A percentile compares a stretch with the other conserved stretches of the same genome.
Evolutionary conservation across 768 basidiomycete genomes (phyloP).

Genomic region (Kwoniella botswanensis): DNA sequence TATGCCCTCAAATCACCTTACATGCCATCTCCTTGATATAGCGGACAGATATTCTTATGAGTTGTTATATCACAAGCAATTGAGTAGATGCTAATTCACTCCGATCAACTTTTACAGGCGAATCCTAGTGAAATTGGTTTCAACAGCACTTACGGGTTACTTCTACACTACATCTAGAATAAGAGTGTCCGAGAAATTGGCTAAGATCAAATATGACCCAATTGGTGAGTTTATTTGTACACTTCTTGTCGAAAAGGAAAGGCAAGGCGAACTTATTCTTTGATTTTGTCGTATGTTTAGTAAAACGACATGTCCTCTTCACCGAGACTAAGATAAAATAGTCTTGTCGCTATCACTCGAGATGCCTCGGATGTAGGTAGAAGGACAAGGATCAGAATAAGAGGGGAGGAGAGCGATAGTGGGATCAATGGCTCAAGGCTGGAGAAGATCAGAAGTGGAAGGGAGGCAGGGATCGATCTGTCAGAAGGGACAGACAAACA

Average conservation of each 20-base stretch:
- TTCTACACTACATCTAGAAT: slow-evolving; percentile 84
- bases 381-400: too few species aligned
- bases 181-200: slow-evolving; percentile 75
- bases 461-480: too few species aligned
- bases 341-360: neutral
- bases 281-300: slow-evolving; percentile 21
- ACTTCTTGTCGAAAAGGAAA: neutral
- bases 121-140: slow-evolving; percentile 82
- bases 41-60: too few species aligned
- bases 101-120: slow-evolving; percentile 69
- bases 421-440: too few species aligned
- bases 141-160: slow-evolving; percentile 87
- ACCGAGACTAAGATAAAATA: slow-evolving; percentile 57
- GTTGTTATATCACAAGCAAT: too few species aligned
- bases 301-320: slow-evolving; percentile 55
- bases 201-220: slow-evolving; percentile 92
- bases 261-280: neutral
- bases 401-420: too few species aligned
- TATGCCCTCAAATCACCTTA: too few species aligned
- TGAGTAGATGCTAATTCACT: too few species aligned
- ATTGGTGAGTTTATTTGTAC: slow-evolving; percentile 64
- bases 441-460: too few species aligned
- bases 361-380: too few species aligned
- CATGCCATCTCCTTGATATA: too few species aligned
- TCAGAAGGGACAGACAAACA: too few species aligned